A percentile compares a stretch with the other conserved stretches of the same genome.
Conservation (phyloP, 768 basidiomycete genomes). For the Tephrocybe sp. region DNA sequence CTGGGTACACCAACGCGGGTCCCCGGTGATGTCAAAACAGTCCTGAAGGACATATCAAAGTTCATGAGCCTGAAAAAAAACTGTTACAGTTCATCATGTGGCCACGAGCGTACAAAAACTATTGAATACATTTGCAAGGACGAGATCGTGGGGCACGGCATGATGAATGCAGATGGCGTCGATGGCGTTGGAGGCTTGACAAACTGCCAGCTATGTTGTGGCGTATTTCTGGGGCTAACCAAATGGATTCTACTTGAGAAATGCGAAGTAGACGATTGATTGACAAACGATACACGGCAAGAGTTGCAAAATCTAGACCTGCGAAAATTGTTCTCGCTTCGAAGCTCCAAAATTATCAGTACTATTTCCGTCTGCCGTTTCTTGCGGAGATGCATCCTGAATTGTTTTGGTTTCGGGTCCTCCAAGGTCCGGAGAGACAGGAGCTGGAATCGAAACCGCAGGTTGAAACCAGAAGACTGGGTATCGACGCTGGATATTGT, state of each 20-base stretch:
- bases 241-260: neutral
- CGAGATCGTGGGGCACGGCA: no score
- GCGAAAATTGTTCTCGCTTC: slow-evolving; percentile 8
- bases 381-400: neutral
- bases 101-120: no score
- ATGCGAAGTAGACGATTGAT: neutral
- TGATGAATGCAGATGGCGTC: no score
- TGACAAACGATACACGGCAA: neutral
- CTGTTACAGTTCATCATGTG: no score
- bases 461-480: slow-evolving; percentile 47
- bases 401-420: slow-evolving; percentile 1
- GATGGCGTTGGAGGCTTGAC: no score
- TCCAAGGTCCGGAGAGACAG: slow-evolving; percentile 15
- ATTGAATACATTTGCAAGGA: no score
- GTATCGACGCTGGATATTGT: slow-evolving; percentile 53
- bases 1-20: no score
- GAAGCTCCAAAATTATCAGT: slow-evolving; percentile 1
- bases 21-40: no score
- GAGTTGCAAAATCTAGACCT: neutral
- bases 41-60: no score
- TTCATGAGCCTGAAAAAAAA: no score
- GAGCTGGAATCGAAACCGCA: slow-evolving; percentile 17
- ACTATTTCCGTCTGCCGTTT: slow-evolving; percentile 1
- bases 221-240: neutral
- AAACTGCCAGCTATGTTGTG: neutral